phyloP scores from a whole-genome alignment of 768 basidiomycete genomes.

The Boletus reticuloceps region DNA sequence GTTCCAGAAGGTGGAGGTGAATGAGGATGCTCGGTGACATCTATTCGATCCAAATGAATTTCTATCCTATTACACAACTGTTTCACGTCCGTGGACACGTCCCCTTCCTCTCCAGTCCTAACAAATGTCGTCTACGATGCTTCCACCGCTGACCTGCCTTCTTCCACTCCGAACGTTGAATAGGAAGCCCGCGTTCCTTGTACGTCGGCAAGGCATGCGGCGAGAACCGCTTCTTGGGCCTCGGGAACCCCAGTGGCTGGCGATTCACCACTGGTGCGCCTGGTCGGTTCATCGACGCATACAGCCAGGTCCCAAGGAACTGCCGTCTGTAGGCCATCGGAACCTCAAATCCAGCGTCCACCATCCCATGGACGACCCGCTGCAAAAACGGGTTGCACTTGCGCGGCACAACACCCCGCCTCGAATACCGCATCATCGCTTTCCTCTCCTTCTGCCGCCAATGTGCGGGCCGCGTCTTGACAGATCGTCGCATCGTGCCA shows the following conservation, averaged over 20 bases:
- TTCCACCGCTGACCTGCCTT: conserved; percentile 18
- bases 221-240: conserved; percentile 17
- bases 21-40: background rate
- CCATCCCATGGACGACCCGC: conserved; percentile 39
- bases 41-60: conserved; percentile 5
- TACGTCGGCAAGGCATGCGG: conserved; percentile 23
- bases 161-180: conserved; percentile 28
- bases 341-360: conserved; percentile 37
- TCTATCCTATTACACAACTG: conserved; percentile 24
- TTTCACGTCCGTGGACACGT: too few relatives aligned
- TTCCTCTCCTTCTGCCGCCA: conserved; percentile 31
- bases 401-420: conserved; percentile 21
- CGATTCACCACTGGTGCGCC: conserved; percentile 12
- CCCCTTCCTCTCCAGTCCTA: too few relatives aligned
- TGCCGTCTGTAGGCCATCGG: conserved; percentile 40
- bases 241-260: conserved; percentile 29
- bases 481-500: conserved; percentile 16
- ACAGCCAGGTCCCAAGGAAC: conserved; percentile 36
- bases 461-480: conserved; percentile 16
- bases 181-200: conserved; percentile 36
- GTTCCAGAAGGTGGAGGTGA: too few relatives aligned
- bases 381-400: conserved; percentile 36
- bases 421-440: conserved; percentile 28
- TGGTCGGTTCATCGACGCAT: conserved; percentile 16
- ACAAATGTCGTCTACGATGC: background rate